phyloP scores from a whole-genome alignment of 2,329 filamentous ascomycete species.

The Sclerotiophoma versabilis region DNA sequence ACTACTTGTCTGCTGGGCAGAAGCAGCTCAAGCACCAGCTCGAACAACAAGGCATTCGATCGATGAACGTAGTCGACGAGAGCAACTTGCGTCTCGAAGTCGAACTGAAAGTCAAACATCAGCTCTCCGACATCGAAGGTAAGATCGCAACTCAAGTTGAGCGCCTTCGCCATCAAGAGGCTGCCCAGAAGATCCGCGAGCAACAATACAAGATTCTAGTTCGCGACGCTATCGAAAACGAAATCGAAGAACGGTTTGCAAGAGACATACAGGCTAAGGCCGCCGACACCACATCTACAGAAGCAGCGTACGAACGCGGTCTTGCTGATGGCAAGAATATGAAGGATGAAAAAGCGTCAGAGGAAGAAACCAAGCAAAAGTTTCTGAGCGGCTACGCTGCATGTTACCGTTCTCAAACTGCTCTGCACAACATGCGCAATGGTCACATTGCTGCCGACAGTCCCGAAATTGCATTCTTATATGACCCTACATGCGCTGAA shows the following conservation, averaged over 20 bases:
- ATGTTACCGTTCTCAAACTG: conserved; percentile 16
- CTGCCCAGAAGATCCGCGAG: conserved; percentile 27
- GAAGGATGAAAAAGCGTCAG: not conserved
- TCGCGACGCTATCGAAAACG: conserved; percentile 9
- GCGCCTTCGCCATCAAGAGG: conserved; percentile 20
- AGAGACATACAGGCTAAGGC: not conserved
- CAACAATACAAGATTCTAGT: conserved; percentile 25
- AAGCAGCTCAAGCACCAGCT: conserved; percentile 23
- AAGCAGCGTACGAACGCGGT: conserved; percentile 22
- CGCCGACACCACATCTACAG: not conserved
- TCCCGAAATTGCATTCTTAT: conserved; percentile 29
- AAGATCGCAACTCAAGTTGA: conserved; percentile 16
- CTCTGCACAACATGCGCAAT: conserved; percentile 20
- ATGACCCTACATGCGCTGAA: conserved; percentile 23
- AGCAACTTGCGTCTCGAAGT: conserved; percentile 14
- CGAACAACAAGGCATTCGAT: conserved; percentile 13
- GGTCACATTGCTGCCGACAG: conserved; percentile 25
- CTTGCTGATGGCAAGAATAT: not conserved
- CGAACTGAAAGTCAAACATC: conserved; percentile 8
- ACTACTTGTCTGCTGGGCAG: conserved; percentile 32
- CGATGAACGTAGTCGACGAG: conserved; percentile 18
- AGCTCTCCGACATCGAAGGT: conserved; percentile 4
- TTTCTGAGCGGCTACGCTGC: conserved; percentile 33
- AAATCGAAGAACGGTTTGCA: conserved; percentile 3
- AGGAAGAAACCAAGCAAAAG: not conserved